Conservation (phyloP, 2,329 filamentous ascomycete species). For the Talaromyces sp. region DNA sequence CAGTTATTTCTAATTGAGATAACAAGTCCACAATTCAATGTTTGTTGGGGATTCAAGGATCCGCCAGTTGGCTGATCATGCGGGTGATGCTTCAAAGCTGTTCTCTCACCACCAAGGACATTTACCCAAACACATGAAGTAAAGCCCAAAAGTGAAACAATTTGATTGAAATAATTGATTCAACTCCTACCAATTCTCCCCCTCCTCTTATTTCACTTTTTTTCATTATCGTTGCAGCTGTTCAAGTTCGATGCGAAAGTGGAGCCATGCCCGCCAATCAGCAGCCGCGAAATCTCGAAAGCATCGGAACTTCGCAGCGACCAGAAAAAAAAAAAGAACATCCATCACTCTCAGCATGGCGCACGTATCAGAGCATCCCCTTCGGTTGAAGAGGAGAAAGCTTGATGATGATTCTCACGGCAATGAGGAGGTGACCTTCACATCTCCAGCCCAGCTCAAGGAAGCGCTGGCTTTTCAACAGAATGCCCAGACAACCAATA, state of each 20-base stretch:
- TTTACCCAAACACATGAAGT: too few relatives aligned
- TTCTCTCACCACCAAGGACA: too few relatives aligned
- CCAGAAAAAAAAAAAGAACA: slow-evolving; percentile 22
- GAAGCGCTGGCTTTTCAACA: slow-evolving; percentile 72
- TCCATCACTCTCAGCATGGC: slow-evolving; percentile 30
- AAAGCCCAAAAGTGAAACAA: too few relatives aligned
- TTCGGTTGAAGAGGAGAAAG: slow-evolving; percentile 44
- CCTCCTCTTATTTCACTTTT: too few relatives aligned
- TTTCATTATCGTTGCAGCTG: not conserved
- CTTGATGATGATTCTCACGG: slow-evolving; percentile 31
- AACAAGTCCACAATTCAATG: too few relatives aligned
- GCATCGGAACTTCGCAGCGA: slow-evolving; percentile 24
- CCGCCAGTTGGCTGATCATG: too few relatives aligned
- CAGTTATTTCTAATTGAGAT: too few relatives aligned
- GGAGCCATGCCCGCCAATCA: slow-evolving; percentile 22
- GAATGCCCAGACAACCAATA: slow-evolving; percentile 61
- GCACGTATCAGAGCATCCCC: slow-evolving; percentile 35
- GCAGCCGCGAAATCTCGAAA: slow-evolving; percentile 22
- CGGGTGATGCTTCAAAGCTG: too few relatives aligned
- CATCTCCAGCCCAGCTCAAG: slow-evolving; percentile 65
- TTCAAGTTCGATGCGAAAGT: slow-evolving; percentile 9
- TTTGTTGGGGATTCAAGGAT: too few relatives aligned
- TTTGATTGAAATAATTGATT: too few relatives aligned
- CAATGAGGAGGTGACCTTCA: slow-evolving; percentile 31
- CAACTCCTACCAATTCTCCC: too few relatives aligned